Evolutionary conservation across 2,329 filamentous ascomycete genomes (phyloP).

Genomic region (Phymatotrichopsis omnivora): DNA sequence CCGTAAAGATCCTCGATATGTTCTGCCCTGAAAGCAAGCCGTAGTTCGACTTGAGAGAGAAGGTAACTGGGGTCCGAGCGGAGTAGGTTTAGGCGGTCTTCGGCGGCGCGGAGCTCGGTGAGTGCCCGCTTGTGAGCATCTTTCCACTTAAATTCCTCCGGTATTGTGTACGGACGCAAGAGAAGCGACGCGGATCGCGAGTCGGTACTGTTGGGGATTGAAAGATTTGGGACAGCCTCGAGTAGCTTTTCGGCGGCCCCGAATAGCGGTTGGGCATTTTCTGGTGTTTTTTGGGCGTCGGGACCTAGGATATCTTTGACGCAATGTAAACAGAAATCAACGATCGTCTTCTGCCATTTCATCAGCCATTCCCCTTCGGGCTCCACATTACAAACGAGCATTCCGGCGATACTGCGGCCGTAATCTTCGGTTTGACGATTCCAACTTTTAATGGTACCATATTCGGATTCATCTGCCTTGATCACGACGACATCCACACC

Average conservation of each 20-base stretch:
- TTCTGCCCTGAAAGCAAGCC: conserved; percentile 5
- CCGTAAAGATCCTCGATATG: conserved; percentile 2
- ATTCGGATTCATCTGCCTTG: conserved; percentile 6
- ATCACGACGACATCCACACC: conserved; percentile 4
- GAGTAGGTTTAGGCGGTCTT: conserved; percentile 10
- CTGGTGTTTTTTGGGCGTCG: not conserved
- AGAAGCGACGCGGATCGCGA: conserved; percentile 6
- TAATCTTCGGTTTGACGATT: conserved; percentile 5
- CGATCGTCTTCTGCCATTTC: conserved; percentile 14
- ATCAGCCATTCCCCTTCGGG: conserved; percentile 4
- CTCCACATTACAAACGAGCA: not conserved
- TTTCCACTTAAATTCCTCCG: not conserved
- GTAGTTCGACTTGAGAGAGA: conserved; percentile 7
- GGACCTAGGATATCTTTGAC: conserved; percentile 14
- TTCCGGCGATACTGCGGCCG: not conserved
- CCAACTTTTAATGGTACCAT: conserved; percentile 10
- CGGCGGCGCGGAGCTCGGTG: conserved; percentile 10
- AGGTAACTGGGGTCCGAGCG: conserved; percentile 12
- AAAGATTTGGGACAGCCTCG: conserved; percentile 6
- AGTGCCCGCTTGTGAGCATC: conserved; percentile 1
- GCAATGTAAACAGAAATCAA: conserved; percentile 12
- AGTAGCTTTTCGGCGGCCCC: conserved; percentile 1
- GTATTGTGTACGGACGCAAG: conserved; percentile 3
- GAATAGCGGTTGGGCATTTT: not conserved
- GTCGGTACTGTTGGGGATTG: not conserved